phyloP scores from a whole-genome alignment of 2,329 filamentous ascomycete species.

The Periconia sp. region DNA sequence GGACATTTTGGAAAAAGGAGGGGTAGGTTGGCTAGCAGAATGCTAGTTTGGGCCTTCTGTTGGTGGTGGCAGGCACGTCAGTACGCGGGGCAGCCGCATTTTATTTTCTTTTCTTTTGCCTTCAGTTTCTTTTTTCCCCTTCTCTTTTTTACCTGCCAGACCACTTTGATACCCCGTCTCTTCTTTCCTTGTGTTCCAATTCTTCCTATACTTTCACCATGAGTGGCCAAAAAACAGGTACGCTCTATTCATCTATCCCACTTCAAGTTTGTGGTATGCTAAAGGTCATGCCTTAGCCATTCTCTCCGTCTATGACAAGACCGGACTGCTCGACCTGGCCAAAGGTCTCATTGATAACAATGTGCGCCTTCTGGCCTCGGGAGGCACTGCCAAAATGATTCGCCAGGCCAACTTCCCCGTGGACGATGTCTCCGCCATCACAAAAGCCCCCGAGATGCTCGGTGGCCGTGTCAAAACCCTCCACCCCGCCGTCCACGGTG shows the following conservation, averaged over 20 bases:
- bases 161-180: not conserved
- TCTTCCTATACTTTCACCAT: conserved; percentile 23
- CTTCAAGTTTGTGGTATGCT: not conserved
- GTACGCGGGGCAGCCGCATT: conserved; percentile 1
- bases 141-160: not conserved
- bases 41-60: no score
- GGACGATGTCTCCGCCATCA: conserved; percentile 98
- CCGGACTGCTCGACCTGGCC: conserved; percentile 54
- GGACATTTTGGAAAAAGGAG: not conserved
- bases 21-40: not conserved
- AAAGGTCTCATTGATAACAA: conserved; percentile 42
- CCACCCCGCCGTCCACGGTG: conserved; percentile 81
- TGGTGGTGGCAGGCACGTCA: conserved; percentile 13
- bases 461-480: conserved; percentile 92
- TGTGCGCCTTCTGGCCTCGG: conserved; percentile 76
- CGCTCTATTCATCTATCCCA: not conserved
- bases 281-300: conserved; percentile 63
- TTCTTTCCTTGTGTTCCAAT: conserved; percentile 1
- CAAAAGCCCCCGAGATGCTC: conserved; percentile 92
- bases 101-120: conserved; percentile 4
- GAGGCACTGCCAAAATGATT: conserved; percentile 94
- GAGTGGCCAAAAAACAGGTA: conserved; percentile 42
- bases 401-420: conserved; percentile 94
- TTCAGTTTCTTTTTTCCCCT: not conserved
- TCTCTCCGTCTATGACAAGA: conserved; percentile 98